Percentiles rank a stretch among this genome's conserved stretches.
phyloP scores from a whole-genome alignment of 352 stramenopile genomes.

The Phytopythium montanum region DNA sequence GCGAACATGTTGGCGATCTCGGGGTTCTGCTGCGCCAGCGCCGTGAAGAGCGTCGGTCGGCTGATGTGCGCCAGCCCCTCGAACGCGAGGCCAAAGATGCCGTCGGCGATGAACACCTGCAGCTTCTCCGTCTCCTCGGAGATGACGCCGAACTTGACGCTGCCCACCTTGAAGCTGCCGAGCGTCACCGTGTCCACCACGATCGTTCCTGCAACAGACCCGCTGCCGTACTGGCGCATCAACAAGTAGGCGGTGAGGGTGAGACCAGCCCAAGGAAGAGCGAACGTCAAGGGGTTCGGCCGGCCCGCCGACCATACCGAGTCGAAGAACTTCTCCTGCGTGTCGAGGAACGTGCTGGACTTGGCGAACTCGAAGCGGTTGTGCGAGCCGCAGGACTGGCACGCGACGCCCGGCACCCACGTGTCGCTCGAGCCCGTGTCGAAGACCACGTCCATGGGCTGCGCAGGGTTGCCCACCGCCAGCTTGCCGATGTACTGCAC shows the following conservation, averaged over 20 bases:
- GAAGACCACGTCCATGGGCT: constrained; percentile 69
- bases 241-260: neutral
- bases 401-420: constrained; percentile 63
- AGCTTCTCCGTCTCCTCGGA: constrained; percentile 63
- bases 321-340: constrained; percentile 73
- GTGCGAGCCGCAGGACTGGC: constrained; percentile 48
- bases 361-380: constrained; percentile 40
- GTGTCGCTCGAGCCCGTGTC: constrained; percentile 83
- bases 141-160: constrained; percentile 77
- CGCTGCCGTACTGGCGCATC: constrained; percentile 61
- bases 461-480: constrained; percentile 65
- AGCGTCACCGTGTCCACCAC: constrained; percentile 72
- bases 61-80: constrained; percentile 86
- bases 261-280: no score
- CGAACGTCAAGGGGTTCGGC: no score
- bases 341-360: constrained; percentile 71
- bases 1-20: constrained; percentile 85
- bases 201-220: constrained; percentile 72
- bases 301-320: no score
- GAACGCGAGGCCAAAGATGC: constrained; percentile 85
- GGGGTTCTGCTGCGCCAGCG: constrained; percentile 57
- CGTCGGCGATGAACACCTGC: constrained; percentile 83
- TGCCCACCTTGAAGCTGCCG: constrained; percentile 61
- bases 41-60: constrained; percentile 77
- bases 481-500: constrained; percentile 79